Evolutionary conservation across 352 stramenopile genomes (phyloP).

Genomic region (Pythium aristosporum): DNA sequence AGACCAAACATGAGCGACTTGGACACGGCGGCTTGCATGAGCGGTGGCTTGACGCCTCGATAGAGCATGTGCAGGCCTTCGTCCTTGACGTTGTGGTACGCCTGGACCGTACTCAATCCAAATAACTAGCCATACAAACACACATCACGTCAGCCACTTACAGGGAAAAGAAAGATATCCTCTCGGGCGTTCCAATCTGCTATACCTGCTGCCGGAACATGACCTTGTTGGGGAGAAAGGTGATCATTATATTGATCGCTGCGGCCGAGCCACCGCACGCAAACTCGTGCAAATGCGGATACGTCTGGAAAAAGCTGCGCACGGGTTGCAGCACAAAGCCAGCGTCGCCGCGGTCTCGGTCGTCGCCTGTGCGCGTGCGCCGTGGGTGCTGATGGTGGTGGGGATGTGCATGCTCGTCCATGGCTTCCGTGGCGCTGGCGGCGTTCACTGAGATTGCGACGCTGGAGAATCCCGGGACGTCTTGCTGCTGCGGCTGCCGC

Average conservation of each 20-base stretch:
- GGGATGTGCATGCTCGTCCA: conserved; percentile 16
- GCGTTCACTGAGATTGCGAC: background rate
- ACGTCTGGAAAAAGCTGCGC: conserved; percentile 44
- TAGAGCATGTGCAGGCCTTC: conserved; percentile 74
- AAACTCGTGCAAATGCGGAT: conserved; percentile 80
- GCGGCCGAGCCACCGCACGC: conserved; percentile 75
- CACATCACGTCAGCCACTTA: background rate
- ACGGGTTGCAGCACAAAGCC: conserved; percentile 15
- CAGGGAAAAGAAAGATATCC: background rate
- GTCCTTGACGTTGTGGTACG: conserved; percentile 64
- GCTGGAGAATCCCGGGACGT: background rate
- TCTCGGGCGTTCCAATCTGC: background rate
- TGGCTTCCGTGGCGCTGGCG: background rate
- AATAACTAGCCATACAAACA: conserved; percentile 68
- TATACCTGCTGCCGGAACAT: conserved; percentile 90
- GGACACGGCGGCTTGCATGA: conserved; percentile 82
- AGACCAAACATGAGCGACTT: conserved; percentile 91
- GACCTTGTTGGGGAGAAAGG: conserved; percentile 88
- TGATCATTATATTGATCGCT: conserved; percentile 87
- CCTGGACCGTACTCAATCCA: conserved; percentile 63
- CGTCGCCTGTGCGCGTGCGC: conserved; percentile 2
- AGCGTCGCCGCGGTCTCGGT: background rate
- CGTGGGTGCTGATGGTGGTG: conserved; percentile 11
- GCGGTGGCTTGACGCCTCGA: conserved; percentile 77
- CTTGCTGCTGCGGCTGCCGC: conserved; percentile 11